Percentiles rank a stretch among this genome's conserved stretches.
phyloP scores from a whole-genome alignment of 2,329 filamentous ascomycete species.

The Botryotinia calthae region DNA sequence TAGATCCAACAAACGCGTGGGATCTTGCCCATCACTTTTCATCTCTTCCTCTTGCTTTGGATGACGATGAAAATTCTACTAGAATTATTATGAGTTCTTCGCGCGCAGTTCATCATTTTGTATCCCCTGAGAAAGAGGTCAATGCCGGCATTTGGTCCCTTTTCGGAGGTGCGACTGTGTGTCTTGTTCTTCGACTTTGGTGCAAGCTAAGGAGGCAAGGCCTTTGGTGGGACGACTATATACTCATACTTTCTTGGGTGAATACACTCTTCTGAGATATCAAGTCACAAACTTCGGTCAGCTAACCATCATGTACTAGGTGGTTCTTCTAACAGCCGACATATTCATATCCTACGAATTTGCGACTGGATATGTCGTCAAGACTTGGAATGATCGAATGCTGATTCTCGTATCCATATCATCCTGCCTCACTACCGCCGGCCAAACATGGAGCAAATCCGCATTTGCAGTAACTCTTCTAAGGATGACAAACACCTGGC shows the following conservation, averaged over 20 bases:
- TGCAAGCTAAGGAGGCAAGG: slow-evolving; percentile 26
- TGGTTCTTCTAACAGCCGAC: slow-evolving; percentile 46
- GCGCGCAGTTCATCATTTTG: slow-evolving; percentile 23
- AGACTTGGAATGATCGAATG: slow-evolving; percentile 52
- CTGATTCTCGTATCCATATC: slow-evolving; percentile 49
- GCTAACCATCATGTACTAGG: slow-evolving; percentile 33
- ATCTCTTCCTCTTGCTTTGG: not conserved
- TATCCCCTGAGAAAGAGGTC: slow-evolving; percentile 26
- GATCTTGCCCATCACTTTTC: not conserved
- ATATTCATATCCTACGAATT: slow-evolving; percentile 48
- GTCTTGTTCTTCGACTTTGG: slow-evolving; percentile 25
- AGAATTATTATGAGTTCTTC: slow-evolving; percentile 21
- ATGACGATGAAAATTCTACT: slow-evolving; percentile 3
- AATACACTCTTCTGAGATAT: slow-evolving; percentile 10
- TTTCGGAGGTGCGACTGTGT: slow-evolving; percentile 25
- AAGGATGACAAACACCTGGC: slow-evolving; percentile 46
- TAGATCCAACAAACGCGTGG: slow-evolving; percentile 1
- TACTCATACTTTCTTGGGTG: slow-evolving; percentile 27
- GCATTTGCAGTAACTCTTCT: slow-evolving; percentile 39
- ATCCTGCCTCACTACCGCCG: slow-evolving; percentile 36
- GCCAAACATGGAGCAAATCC: slow-evolving; percentile 42
- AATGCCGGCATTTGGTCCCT: slow-evolving; percentile 28
- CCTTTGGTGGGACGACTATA: slow-evolving; percentile 31
- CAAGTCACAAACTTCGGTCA: not conserved
- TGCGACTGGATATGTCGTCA: slow-evolving; percentile 47